These are phyloP conservation scores for Penstemon davidsonii DNA, from an alignment of 257 asterid species.

Conservation along the genomic window DNA sequence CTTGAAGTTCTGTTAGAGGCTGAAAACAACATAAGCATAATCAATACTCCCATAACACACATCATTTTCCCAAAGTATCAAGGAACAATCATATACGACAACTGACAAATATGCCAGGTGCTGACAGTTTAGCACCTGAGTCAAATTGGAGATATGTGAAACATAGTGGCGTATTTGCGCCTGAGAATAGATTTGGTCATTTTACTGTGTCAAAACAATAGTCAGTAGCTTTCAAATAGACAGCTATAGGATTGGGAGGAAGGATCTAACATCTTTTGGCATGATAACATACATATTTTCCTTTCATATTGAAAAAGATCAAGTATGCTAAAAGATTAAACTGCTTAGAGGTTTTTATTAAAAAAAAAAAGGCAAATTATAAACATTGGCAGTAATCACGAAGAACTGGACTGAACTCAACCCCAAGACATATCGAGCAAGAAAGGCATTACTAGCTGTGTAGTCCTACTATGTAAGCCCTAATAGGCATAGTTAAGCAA, in stretches of 20 bases:
- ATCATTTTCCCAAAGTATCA: constrained; percentile 2
- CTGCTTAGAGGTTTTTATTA: not conserved
- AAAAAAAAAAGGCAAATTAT: not conserved
- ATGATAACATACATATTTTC: no score
- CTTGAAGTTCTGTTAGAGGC: constrained; percentile 65
- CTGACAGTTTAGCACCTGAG: not conserved
- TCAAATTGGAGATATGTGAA: constrained; percentile 8
- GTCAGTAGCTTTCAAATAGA: no score
- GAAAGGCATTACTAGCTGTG: not conserved
- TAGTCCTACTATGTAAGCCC: not conserved
- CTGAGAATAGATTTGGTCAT: no score
- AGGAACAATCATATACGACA: not conserved
- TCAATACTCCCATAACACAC: constrained; percentile 4
- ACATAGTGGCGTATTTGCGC: no score
- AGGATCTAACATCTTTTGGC: not conserved
- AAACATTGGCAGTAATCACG: not conserved
- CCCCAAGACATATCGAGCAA: no score
- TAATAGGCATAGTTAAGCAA: no score
- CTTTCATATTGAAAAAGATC: not conserved
- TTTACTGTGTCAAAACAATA: no score
- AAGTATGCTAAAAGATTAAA: not conserved
- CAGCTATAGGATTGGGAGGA: no score
- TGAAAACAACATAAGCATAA: constrained; percentile 40
- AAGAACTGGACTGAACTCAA: no score
- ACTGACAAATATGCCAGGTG: not conserved